Evolutionary conservation across 805 yeast genomes (phyloP), one percentile per base, ranked within the genome.

Genomic region (Ogataea trehalophila): DNA sequence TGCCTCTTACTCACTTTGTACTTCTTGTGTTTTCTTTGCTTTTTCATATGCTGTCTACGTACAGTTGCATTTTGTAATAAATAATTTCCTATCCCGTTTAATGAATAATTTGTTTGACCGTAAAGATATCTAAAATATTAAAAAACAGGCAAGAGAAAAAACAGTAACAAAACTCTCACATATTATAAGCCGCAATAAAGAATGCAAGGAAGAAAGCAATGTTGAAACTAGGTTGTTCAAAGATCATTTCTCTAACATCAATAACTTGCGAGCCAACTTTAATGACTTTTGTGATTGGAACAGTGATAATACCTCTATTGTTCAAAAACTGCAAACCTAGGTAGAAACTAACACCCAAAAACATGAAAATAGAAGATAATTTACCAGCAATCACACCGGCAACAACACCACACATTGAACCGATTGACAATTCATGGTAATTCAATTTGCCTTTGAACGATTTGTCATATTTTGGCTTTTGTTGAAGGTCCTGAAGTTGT

Each of bases 191-290:
- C 26, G 85, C 84, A 47, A 81, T 74, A 53, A 80, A 54, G 59
- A 82, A 82, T 9, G 81, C 66, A 39, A 74, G 60, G 8, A 75
- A 58, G 61, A 83, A 83, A 33, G 82, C 73, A 31, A 77, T 47
- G 64, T 79, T 81, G 71, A 83, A 83, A 49, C 83, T 75, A 37
- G 85, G 83, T 50, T 79, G 76, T 45, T 79, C 77, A 48, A 83
- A 73, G 16, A 82, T 59, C 67, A 81, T 70, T 33, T 72, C 67
- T 57, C 73, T 71, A 33, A 80, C 52, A 56, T 81, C 79, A 46
- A 80, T 60, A 43, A 59, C 57, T 39, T 66, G 65, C 3, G 65
- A 42, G 13, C 77, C 77, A 44, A 72, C 52, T 33, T 57, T 59
- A 36, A 71, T 50, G 38, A 70, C 55, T 8, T 64, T 62, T 2